Conservation (phyloP, 306 rosid species). For the Casuarina cunninghamiana region DNA sequence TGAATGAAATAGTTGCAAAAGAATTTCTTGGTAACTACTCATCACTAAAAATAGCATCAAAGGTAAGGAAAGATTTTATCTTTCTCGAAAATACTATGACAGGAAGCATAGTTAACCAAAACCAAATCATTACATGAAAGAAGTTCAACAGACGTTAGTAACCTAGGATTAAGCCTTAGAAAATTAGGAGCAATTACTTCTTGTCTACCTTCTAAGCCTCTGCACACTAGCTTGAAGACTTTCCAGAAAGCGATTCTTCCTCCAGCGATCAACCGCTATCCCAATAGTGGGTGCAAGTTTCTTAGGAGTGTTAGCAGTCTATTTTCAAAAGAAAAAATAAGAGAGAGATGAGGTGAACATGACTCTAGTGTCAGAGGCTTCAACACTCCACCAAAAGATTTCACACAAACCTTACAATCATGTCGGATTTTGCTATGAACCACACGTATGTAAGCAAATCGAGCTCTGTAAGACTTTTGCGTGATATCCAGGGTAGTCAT, state of each 20-base stretch:
- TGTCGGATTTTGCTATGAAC: too few species aligned
- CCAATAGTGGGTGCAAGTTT: slow-evolving; percentile 57
- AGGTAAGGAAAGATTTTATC: not conserved
- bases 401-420: too few species aligned
- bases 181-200: slow-evolving; percentile 23
- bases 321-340: not conserved
- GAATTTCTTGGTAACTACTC: too few species aligned
- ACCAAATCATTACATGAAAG: not conserved
- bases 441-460: too few species aligned
- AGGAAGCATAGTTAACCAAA: not conserved
- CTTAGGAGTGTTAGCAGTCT: slow-evolving; percentile 64
- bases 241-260: slow-evolving; percentile 52
- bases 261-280: slow-evolving; percentile 54
- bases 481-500: too few species aligned
- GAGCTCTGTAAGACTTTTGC: too few species aligned
- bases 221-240: slow-evolving; percentile 56
- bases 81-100: not conserved
- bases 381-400: too few species aligned
- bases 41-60: too few species aligned
- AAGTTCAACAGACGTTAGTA: not conserved
- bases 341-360: too few species aligned
- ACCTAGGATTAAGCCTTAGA: not conserved
- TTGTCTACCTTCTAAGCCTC: slow-evolving; percentile 69
- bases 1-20: too few species aligned
- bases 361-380: too few species aligned